Evolutionary conservation across 2,329 filamentous ascomycete species (phyloP), one percentile per base, ranked within the genome.

Genomic region (Zymoseptoria brevis): DNA sequence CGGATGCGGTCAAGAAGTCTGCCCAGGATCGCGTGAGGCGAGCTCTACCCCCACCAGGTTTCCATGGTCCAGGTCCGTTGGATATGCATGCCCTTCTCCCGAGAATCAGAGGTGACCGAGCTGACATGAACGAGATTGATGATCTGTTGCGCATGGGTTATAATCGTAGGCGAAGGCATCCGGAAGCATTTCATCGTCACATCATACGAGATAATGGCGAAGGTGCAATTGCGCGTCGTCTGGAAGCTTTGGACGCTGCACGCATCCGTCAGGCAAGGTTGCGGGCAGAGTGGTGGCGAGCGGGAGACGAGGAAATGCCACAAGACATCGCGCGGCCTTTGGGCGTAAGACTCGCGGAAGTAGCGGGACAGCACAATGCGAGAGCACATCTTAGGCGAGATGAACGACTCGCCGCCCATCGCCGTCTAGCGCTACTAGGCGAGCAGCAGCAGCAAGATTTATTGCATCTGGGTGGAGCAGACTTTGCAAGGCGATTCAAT

Each of bases 1-100:
- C 86, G 0, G 77, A 84, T 53, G 66, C 58, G 21, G 64, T 66
- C 26, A 61, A 60, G 24, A 62, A 64, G 51, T 59, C 64, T 8
- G 50, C 61, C 19, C 26, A 60, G 52, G 60, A 60, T 26, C 63
- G 61, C 30, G 56, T 61, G 16, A 52, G 41, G 35, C 52, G 55
- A 57, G 61, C 55, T 45, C 35, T n/a, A 6, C 35, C 35, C 16
- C 13, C 35, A 16, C 13, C 35, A 6, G 35, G 16, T 16, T 16
- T 45, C 13, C 16, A n/a, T 45, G 35, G 13, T n/a, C 35, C 35
- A 45, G 35, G 35, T 45, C 35, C 35, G 35, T 45, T 45, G 35
- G 35, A 45, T 45, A 45, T 45, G 13, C 2, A 45, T 45, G 35
- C 35, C 35, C 35, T 45, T 13, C 16, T 45, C 13, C 35, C 35